These are phyloP conservation scores for Solanum medicagineum DNA, from an alignment of 257 asterid species.

Conservation along the genomic window DNA sequence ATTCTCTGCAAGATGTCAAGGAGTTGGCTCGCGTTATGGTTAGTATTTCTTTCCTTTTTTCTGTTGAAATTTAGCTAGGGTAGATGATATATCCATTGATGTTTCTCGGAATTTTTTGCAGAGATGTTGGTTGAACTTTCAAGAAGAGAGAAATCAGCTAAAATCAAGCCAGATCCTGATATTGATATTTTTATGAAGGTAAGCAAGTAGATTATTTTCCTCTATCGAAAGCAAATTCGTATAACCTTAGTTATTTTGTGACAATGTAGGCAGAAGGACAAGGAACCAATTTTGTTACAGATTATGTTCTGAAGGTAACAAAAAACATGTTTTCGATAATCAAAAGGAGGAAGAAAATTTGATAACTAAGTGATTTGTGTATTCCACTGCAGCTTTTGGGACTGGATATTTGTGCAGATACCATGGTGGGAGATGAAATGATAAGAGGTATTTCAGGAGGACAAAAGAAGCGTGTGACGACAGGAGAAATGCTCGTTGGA, in stretches of 20 bases:
- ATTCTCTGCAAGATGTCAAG: constrained; percentile 61
- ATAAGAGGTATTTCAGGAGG: constrained; percentile 46
- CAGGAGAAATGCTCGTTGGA: constrained; percentile 51
- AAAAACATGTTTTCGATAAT: neutral
- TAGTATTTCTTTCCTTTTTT: neutral
- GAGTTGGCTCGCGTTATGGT: constrained; percentile 69
- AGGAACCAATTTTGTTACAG: constrained; percentile 41
- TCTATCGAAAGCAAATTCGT: neutral
- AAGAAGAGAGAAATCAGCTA: constrained; percentile 41
- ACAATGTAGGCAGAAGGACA: constrained; percentile 40
- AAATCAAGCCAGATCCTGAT: constrained; percentile 38
- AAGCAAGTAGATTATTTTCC: neutral
- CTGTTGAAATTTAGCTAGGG: neutral
- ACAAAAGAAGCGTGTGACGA: constrained; percentile 35
- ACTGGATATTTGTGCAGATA: constrained; percentile 37
- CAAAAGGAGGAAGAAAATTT: neutral
- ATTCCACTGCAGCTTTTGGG: constrained; percentile 28
- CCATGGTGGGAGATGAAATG: constrained; percentile 37
- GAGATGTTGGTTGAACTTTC: constrained; percentile 59
- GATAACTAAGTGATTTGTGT: neutral
- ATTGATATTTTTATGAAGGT: constrained; percentile 45
- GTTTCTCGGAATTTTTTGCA: constrained; percentile 8
- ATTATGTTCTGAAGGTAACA: constrained; percentile 48
- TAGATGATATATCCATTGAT: neutral
- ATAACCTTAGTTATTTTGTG: neutral